These are phyloP conservation scores for Mortierella polycephala DNA, from an alignment of 371 early-diverging fungal genomes.

Conservation along the genomic window DNA sequence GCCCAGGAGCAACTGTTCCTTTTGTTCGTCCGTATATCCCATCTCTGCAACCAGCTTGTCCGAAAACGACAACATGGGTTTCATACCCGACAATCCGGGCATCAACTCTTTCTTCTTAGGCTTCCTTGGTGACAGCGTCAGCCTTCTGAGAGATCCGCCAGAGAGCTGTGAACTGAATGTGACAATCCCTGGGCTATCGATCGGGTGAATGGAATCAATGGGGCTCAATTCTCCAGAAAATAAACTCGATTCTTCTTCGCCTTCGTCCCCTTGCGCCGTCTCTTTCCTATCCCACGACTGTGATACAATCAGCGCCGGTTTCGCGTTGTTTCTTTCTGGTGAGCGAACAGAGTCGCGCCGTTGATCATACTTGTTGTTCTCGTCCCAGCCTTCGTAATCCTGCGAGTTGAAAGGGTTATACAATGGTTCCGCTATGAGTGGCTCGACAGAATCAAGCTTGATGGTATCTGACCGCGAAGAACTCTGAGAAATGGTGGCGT, in stretches of 20 bases:
- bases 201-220: slow-evolving; percentile 5
- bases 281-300: background rate
- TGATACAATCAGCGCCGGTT: too few relatives aligned
- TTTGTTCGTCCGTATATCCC: slow-evolving; percentile 1
- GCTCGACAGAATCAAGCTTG: background rate
- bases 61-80: slow-evolving; percentile 19
- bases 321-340: too few relatives aligned
- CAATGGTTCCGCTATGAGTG: background rate
- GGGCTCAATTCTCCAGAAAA: background rate
- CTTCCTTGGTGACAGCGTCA: slow-evolving; percentile 41
- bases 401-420: slow-evolving; percentile 10
- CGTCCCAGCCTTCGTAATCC: slow-evolving; percentile 5
- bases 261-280: background rate
- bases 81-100: background rate
- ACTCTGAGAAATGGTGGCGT: background rate
- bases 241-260: background rate
- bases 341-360: too few relatives aligned
- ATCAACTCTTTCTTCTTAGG: slow-evolving; percentile 11
- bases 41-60: slow-evolving; percentile 26
- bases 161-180: slow-evolving; percentile 25
- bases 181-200: slow-evolving; percentile 16
- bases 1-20: background rate
- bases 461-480: background rate
- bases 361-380: background rate
- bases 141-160: slow-evolving; percentile 29